A percentile compares a stretch with the other conserved stretches of the same genome.
Conservation (phyloP, 768 basidiomycete species). For the Gymnopilus dilepis region DNA sequence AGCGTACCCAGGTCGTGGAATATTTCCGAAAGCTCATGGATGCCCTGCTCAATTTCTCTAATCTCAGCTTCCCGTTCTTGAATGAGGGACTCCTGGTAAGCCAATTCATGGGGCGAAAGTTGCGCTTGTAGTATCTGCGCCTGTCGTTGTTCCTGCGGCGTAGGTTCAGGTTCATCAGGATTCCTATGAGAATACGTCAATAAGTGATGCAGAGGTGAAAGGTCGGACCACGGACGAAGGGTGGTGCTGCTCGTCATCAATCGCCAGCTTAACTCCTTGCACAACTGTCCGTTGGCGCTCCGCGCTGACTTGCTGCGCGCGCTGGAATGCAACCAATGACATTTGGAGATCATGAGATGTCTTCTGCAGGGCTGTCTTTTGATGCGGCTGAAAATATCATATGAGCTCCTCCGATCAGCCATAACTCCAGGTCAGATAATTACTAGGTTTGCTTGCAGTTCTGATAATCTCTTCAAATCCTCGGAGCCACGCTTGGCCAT, state of each 20-base stretch:
- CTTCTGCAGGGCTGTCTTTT: conserved; percentile 87
- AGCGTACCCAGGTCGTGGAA: conserved; percentile 96
- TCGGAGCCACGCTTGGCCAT: conserved; percentile 95
- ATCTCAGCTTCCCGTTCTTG: conserved; percentile 95
- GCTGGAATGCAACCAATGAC: conserved; percentile 90
- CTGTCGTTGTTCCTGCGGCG: conserved; percentile 61
- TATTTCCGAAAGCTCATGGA: conserved; percentile 95
- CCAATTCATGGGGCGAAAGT: conserved; percentile 89
- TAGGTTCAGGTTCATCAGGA: conserved; percentile 46
- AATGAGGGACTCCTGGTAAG: conserved; percentile 94
- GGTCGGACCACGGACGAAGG: conserved; percentile 28
- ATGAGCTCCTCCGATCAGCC: not conserved
- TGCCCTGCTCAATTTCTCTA: conserved; percentile 94
- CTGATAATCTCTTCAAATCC: conserved; percentile 88
- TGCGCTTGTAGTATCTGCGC: conserved; percentile 72
- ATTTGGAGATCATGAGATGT: conserved; percentile 92
- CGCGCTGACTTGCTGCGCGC: conserved; percentile 87
- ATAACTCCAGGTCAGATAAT: conserved; percentile 26
- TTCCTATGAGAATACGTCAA: conserved; percentile 22
- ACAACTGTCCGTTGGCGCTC: conserved; percentile 91
- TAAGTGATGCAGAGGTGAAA: conserved; percentile 7
- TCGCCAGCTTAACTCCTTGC: conserved; percentile 81
- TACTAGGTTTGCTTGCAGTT: conserved; percentile 66
- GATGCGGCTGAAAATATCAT: conserved; percentile 61
- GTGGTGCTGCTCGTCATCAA: conserved; percentile 69